Base-by-base conservation (phyloP, 1,284 basidiomycete species). In the Sanghuangporus sanghuang region DNA sequence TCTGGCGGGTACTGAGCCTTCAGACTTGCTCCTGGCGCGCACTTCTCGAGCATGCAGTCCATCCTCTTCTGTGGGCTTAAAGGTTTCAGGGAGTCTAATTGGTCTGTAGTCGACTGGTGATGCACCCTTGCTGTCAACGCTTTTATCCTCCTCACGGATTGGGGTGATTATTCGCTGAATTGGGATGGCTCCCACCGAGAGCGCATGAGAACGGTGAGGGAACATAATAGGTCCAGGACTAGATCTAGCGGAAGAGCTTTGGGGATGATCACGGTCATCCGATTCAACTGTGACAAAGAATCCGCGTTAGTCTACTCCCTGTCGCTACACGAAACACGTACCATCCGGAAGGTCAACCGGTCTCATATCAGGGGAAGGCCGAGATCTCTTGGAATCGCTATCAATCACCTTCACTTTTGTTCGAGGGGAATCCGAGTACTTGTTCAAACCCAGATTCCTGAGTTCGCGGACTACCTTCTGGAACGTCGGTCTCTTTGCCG, bases 401-500 rank as follows among this genome's bases (percentile, higher is more conserved):
- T 69, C 62, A 1, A 59, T 62, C 8, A 71, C 52, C 48, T 69
- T 69, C 6, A 67, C 39, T 1, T 67, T 61, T 12, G 63, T 58
- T 6, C 65, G 62, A 38, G 59, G 56, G 1, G 73, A 39, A 64
- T 72, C 61, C 66, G 70, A 53, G 9, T 75, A 76, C 21, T 70
- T 70, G 56, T 69, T 70, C 16, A 67, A 63, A 21, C 79, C 75
- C 32, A 79, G 63, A 57, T 70, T 68, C 68, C 79, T 77, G 42
- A 84, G 63, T 35, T 77, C 75, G 8, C 71, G 66, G 14, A 77
- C 77, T 48, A 88, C 74, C 36, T 67, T 66, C n/a, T 74, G 69
- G 69, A 87, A 87, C 2, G 75, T 65, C 0, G 84, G 84, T 1
- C 86, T 78, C 5, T 64, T 52, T 3, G 69, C 67, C 0, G 85